Evolutionary conservation across 2,329 filamentous ascomycete genomes (phyloP).

Genomic region (Immersiporthe knoxdaviesiana): DNA sequence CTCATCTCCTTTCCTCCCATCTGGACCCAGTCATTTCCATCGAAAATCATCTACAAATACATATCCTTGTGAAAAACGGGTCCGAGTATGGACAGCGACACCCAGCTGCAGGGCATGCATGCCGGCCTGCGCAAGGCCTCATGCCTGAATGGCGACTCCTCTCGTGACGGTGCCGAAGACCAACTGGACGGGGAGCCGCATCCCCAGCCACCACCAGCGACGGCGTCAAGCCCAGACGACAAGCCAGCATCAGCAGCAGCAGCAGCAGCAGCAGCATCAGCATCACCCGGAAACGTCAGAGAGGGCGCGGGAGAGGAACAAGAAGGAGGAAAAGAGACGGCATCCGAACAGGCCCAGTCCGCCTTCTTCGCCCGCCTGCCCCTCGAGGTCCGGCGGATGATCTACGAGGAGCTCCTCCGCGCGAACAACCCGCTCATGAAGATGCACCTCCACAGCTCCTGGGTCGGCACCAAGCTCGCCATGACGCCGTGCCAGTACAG

Average conservation of each 20-base stretch:
- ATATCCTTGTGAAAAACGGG: not conserved
- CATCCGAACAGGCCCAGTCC: slow-evolving; percentile 30
- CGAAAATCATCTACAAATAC: not conserved
- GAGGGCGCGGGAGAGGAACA: too few relatives aligned
- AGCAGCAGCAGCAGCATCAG: not conserved
- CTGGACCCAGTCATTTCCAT: not conserved
- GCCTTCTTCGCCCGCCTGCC: slow-evolving; percentile 31
- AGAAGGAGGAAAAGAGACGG: not conserved
- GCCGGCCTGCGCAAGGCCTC: slow-evolving; percentile 27
- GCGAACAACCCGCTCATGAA: slow-evolving; percentile 21
- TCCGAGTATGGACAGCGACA: slow-evolving; percentile 12
- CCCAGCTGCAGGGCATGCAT: slow-evolving; percentile 22
- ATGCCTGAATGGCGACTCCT: slow-evolving; percentile 15
- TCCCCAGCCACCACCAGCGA: slow-evolving; percentile 3
- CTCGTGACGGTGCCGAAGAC: slow-evolving; percentile 4
- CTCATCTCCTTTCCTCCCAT: not conserved
- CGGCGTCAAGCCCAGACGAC: not conserved
- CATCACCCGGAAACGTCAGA: not conserved
- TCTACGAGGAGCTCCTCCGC: slow-evolving; percentile 29
- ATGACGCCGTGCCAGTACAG: slow-evolving; percentile 19
- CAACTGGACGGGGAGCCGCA: not conserved
- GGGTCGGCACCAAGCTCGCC: slow-evolving; percentile 14
- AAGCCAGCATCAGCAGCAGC: not conserved
- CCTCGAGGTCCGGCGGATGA: slow-evolving; percentile 28
- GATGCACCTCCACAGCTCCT: slow-evolving; percentile 27